Evolutionary conservation across 2,329 filamentous ascomycete genomes (phyloP), one percentile per base, ranked within the genome.

Genomic region (Orbilia ellipsospora): DNA sequence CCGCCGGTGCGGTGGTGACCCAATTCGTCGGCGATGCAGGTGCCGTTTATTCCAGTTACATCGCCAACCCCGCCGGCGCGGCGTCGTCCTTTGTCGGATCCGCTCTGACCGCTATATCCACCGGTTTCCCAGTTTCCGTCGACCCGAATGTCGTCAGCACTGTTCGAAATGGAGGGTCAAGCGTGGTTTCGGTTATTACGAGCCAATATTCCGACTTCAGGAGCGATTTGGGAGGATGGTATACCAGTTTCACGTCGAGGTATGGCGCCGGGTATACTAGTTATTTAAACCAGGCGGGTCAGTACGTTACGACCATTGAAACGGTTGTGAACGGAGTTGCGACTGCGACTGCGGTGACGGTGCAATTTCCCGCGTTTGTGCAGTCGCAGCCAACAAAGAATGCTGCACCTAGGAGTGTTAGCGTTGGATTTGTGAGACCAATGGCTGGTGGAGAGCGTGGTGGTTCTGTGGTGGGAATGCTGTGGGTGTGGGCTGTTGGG

Each of bases 351-450:
- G 72, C 72, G 5, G 72, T 75, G 10, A 75, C 72, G 5, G 72
- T 75, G 20, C 72, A 75, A 31, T 75, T 75, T 44, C 72, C 72
- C 15, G 72, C 72, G 3, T 75, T 75, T 36, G 59, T 64, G 18
- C 64, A 75, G 45, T 60, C 72, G 18, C 64, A 69, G 31, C 64
- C 64, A 10, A 75, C 72, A 5, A 51, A 59, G 4, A 75, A 75
- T 20, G 72, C 59, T 1, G 72, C 48, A 1, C 59, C 23, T 7
- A 63, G 72, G 45, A 69, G 52, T 20, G 26, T 69, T 13, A 64
- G 44, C n/a, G 52, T 69, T 7, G 64, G 31, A 15, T 60, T 69
- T 31, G 64, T 44, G 18, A 52, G 64, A 2, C 63, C 67, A 45
- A 60, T n/a, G 18, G 57, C 64, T 12, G 31, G 31, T 36, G 61